These are phyloP conservation scores for Incumbomyces lentus DNA, from an alignment of 2,329 filamentous ascomycete species.

Conservation along the genomic window DNA sequence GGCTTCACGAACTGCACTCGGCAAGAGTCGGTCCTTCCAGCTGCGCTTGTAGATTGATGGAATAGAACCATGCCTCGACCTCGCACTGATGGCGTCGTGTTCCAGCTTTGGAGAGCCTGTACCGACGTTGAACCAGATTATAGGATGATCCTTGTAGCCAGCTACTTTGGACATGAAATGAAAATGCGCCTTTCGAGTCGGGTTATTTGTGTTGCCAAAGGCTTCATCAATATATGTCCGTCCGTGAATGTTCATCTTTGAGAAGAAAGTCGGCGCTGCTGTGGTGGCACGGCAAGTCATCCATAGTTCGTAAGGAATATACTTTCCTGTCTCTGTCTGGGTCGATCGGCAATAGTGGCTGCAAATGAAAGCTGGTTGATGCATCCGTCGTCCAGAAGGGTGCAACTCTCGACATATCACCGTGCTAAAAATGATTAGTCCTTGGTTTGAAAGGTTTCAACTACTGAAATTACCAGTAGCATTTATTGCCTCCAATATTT, in stretches of 20 bases:
- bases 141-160: slow-evolving; percentile 7
- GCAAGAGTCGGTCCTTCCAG: slow-evolving; percentile 14
- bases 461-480: slow-evolving; percentile 7
- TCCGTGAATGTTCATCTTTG: slow-evolving; percentile 13
- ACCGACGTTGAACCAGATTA: slow-evolving; percentile 18
- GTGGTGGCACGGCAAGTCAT: slow-evolving; percentile 17
- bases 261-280: slow-evolving; percentile 18
- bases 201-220: slow-evolving; percentile 17
- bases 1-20: slow-evolving; percentile 12
- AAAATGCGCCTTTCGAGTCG: slow-evolving; percentile 14
- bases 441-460: slow-evolving; percentile 10
- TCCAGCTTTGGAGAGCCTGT: slow-evolving; percentile 10
- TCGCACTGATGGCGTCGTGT: background rate
- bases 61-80: background rate
- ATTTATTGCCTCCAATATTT: slow-evolving; percentile 7
- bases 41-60: slow-evolving; percentile 6
- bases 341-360: slow-evolving; percentile 15
- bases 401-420: slow-evolving; percentile 4
- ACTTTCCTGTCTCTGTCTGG: slow-evolving; percentile 9
- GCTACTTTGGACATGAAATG: slow-evolving; percentile 15
- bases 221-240: slow-evolving; percentile 14
- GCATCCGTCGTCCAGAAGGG: slow-evolving; percentile 10
- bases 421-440: background rate
- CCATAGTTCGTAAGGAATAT: slow-evolving; percentile 13
- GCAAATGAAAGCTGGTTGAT: slow-evolving; percentile 15